Base-by-base conservation (phyloP, 2,329 filamentous ascomycete genomes). In the Fusarium sacchari region DNA sequence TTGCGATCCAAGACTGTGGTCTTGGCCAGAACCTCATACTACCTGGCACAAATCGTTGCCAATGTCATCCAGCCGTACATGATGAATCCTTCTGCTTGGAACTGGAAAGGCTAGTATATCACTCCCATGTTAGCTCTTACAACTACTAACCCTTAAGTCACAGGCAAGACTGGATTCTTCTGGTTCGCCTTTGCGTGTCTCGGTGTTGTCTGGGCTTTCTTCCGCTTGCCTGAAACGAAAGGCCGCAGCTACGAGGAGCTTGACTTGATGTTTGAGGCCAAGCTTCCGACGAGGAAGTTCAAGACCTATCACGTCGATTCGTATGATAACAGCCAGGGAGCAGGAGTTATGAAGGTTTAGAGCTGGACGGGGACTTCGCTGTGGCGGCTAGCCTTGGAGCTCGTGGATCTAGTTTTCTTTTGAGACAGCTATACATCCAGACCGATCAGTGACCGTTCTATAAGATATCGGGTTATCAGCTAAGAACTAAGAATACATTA, bases 61-160 rank as follows among this genome's bases (percentile, higher is more conserved):
- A 50, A 50, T 34, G 30, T 50, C 22, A 50, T 50, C 20, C 47
- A 50, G 17, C 47, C 47, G 3, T 50, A 50, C 0, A 50, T 50
- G 47, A 50, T 50, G 47, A 50, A 50, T 20, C 47, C 47, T 14
- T 32, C 28, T 20, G 47, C 47, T 13, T 50, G 47, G 30, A 50
- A 50, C 12, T 50, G 30, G 47, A 50, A 50, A 10, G 43, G 43
- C 1, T 28, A 46, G 43, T 46, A 28, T 6, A 46, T 3, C 24
- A 10, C 18, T 7, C 43, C 9, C 4, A 0, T 28, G 1, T 14
- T 5, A 11, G 43, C 24, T 7, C 18, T 22, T 5, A 10, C 11
- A 1, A 46, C 20, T 50, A 34, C 30, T 50, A 50, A 50, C 12
- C 3, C 3, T 24, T 14, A 0, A 0, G 14, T 34, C n/a, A 14